Evolutionary conservation across 352 stramenopile species (phyloP).

Genomic region (Globisporangium apiculatum): DNA sequence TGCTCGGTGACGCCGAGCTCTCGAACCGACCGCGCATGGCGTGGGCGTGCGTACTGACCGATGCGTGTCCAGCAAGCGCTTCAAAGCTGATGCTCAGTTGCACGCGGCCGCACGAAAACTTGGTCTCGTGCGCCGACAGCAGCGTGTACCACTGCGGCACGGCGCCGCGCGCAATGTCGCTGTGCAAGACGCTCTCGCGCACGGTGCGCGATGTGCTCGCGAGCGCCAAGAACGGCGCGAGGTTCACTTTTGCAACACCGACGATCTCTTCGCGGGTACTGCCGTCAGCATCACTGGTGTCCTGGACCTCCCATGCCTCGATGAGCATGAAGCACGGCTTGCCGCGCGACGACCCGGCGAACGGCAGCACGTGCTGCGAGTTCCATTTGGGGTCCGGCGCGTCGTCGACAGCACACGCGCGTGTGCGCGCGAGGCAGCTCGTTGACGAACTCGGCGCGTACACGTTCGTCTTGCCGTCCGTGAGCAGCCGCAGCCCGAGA

Average conservation of each 20-base stretch:
- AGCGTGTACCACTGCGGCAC: slow-evolving; percentile 86
- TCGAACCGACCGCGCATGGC: slow-evolving; percentile 5
- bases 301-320: slow-evolving; percentile 72
- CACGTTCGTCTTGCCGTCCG: slow-evolving; percentile 84
- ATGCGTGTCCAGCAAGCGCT: slow-evolving; percentile 14
- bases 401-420: slow-evolving; percentile 45
- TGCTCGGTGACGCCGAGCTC: slow-evolving; percentile 20
- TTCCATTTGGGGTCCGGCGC: slow-evolving; percentile 71
- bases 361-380: slow-evolving; percentile 64
- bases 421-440: slow-evolving; percentile 67
- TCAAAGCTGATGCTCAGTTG: slow-evolving; percentile 86
- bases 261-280: slow-evolving; percentile 57
- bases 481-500: slow-evolving; percentile 63
- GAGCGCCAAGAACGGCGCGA: slow-evolving; percentile 81
- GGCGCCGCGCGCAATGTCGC: slow-evolving; percentile 73
- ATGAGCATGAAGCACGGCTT: slow-evolving; percentile 87
- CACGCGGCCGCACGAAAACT: slow-evolving; percentile 79
- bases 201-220: slow-evolving; percentile 76
- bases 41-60: neutral
- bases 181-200: slow-evolving; percentile 76
- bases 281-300: slow-evolving; percentile 24
- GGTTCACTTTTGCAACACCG: slow-evolving; percentile 81
- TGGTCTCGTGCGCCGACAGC: slow-evolving; percentile 74
- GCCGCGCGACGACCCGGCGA: slow-evolving; percentile 58
- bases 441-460: slow-evolving; percentile 74